Percentiles rank a stretch among this genome's conserved stretches.
These are phyloP conservation scores for Meyerozyma carpophila DNA, from an alignment of 1,139 yeast genomes.

Conservation along the genomic window DNA sequence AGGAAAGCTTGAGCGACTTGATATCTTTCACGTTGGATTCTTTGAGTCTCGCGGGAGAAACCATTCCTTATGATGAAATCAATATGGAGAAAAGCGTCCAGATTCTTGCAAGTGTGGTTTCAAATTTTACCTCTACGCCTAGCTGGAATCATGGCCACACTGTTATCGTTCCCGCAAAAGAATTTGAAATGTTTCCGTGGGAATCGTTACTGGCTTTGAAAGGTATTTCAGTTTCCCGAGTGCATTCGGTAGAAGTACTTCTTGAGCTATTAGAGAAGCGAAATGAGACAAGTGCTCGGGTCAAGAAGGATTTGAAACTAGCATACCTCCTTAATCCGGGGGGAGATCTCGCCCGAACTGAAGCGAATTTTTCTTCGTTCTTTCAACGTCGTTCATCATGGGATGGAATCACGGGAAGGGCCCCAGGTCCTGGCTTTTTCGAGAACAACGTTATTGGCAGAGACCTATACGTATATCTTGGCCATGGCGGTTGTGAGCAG, in stretches of 20 bases:
- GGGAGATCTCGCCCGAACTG: slow-evolving; percentile 69
- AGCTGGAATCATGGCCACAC: slow-evolving; percentile 39
- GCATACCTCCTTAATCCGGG: slow-evolving; percentile 76
- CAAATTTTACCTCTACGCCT: slow-evolving; percentile 13
- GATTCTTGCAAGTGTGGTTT: slow-evolving; percentile 35
- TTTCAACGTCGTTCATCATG: slow-evolving; percentile 41
- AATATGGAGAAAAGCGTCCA: slow-evolving; percentile 41
- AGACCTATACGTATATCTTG: slow-evolving; percentile 71
- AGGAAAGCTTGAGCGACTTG: slow-evolving; percentile 55
- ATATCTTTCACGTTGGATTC: slow-evolving; percentile 58
- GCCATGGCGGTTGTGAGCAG: slow-evolving; percentile 95
- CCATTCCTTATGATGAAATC: slow-evolving; percentile 58
- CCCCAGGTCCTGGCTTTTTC: slow-evolving; percentile 52
- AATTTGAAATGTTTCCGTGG: slow-evolving; percentile 77
- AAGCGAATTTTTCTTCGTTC: slow-evolving; percentile 46
- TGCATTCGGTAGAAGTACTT: slow-evolving; percentile 62
- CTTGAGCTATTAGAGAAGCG: slow-evolving; percentile 29
- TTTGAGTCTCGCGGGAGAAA: slow-evolving; percentile 58
- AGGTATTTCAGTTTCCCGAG: slow-evolving; percentile 57
- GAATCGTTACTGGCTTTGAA: slow-evolving; percentile 64
- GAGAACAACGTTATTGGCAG: slow-evolving; percentile 12
- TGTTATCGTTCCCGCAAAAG: slow-evolving; percentile 62
- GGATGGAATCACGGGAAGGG: slow-evolving; percentile 47
- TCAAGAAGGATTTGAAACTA: slow-evolving; percentile 26
- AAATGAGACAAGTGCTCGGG: slow-evolving; percentile 8